Percentiles rank a stretch among this genome's conserved stretches.
Evolutionary conservation across 2,329 filamentous ascomycete species (phyloP).

Genomic region (Chaetomiaceae sp.): DNA sequence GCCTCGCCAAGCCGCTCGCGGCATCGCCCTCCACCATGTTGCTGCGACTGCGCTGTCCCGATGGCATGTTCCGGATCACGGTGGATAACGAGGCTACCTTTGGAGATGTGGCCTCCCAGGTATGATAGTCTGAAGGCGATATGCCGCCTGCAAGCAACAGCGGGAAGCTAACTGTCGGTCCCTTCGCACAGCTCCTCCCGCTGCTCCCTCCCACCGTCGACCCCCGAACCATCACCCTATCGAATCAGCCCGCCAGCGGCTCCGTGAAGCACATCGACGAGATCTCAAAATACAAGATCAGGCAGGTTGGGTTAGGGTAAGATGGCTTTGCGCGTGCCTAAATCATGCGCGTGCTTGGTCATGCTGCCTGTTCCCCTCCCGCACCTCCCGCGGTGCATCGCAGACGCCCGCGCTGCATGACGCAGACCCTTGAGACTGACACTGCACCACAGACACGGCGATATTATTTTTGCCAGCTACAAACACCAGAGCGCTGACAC

Average conservation of each 20-base stretch:
- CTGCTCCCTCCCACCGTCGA: slow-evolving; percentile 60
- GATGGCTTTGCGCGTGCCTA: too few species aligned
- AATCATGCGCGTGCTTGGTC: too few species aligned
- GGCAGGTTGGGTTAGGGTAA: slow-evolving; percentile 57
- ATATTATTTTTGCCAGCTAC: slow-evolving; percentile 85
- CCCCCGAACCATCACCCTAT: slow-evolving; percentile 54
- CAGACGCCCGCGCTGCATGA: too few species aligned
- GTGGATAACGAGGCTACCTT: slow-evolving; percentile 73
- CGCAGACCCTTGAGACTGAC: slow-evolving; percentile 5
- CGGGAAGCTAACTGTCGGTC: slow-evolving; percentile 7
- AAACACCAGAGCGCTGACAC: slow-evolving; percentile 49
- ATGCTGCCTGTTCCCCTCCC: too few species aligned
- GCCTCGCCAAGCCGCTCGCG: too few species aligned
- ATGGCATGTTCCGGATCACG: slow-evolving; percentile 85
- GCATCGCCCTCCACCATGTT: slow-evolving; percentile 73
- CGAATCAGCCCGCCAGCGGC: slow-evolving; percentile 54
- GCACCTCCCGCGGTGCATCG: too few species aligned
- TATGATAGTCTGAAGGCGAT: slow-evolving; percentile 29
- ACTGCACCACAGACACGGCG: slow-evolving; percentile 63
- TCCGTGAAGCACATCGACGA: slow-evolving; percentile 56
- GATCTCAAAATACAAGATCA: slow-evolving; percentile 51
- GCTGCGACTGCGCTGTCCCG: slow-evolving; percentile 80
- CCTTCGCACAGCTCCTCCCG: slow-evolving; percentile 47
- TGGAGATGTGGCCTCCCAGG: slow-evolving; percentile 51
- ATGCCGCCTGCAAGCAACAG: too few species aligned